phyloP scores from a whole-genome alignment of 2,329 filamentous ascomycete genomes.

The Fusarium zealandicum region DNA sequence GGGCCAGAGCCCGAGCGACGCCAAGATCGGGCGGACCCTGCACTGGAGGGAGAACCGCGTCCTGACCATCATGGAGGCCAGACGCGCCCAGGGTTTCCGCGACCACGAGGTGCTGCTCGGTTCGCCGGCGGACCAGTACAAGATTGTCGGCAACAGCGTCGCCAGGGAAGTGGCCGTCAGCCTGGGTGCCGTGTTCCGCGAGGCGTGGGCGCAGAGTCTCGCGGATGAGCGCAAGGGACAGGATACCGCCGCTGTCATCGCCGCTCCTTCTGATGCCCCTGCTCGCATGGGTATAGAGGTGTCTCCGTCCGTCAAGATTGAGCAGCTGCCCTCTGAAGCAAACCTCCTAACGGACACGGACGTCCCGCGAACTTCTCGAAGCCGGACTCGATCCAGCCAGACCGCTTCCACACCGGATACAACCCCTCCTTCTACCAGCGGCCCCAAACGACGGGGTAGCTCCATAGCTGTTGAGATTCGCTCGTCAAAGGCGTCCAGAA shows the following conservation, averaged over 20 bases:
- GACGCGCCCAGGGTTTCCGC: constrained; percentile 73
- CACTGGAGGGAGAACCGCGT: constrained; percentile 73
- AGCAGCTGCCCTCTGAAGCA: constrained; percentile 10
- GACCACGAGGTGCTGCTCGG: constrained; percentile 77
- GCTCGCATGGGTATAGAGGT: constrained; percentile 19
- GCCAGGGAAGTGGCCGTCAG: constrained; percentile 71
- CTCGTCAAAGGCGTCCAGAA: constrained; percentile 14
- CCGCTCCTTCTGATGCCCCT: not conserved
- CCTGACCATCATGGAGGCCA: constrained; percentile 70
- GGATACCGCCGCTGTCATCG: not conserved
- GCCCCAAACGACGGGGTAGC: constrained; percentile 9
- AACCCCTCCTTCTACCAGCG: not conserved
- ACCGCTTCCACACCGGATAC: constrained; percentile 1
- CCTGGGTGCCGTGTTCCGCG: constrained; percentile 68
- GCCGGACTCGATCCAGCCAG: constrained; percentile 6
- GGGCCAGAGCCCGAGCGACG: constrained; percentile 56
- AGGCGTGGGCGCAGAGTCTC: constrained; percentile 54
- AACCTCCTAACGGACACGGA: constrained; percentile 4
- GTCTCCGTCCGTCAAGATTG: constrained; percentile 7
- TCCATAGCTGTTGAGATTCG: constrained; percentile 19
- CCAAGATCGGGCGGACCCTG: constrained; percentile 60
- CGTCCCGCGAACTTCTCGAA: constrained; percentile 6
- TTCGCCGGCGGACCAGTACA: constrained; percentile 60
- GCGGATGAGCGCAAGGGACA: constrained; percentile 19
- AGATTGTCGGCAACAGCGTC: constrained; percentile 79